Evolutionary conservation across 202 grass and related monocot genomes (phyloP).

Genomic region (Musa balbisiana): DNA sequence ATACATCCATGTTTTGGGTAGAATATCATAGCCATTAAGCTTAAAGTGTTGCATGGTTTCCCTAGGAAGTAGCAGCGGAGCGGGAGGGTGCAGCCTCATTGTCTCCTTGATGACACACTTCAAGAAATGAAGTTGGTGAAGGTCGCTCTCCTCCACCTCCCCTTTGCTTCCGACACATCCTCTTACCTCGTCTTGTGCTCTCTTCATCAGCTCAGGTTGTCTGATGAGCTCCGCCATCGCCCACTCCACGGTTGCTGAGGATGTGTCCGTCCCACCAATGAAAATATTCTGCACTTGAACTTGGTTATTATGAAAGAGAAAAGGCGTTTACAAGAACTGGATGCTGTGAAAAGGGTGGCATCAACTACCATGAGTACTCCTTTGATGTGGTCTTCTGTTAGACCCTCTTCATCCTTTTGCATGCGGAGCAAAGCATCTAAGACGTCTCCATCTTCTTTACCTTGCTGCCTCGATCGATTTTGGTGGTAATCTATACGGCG

Average conservation of each 20-base stretch:
- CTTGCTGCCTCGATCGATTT: not conserved
- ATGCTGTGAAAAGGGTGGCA: not conserved
- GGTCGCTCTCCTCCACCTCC: constrained; percentile 23
- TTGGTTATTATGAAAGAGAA: no score
- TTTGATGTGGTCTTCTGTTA: constrained; percentile 23
- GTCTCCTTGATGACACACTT: constrained; percentile 13
- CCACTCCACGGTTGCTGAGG: no score
- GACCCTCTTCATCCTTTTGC: not conserved
- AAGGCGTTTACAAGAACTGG: not conserved
- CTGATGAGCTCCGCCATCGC: no score
- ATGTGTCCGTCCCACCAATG: no score
- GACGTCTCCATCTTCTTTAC: not conserved
- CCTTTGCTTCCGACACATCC: constrained; percentile 18
- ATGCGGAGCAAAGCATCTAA: constrained; percentile 28
- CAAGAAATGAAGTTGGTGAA: constrained; percentile 30
- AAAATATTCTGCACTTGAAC: no score
- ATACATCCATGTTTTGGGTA: not conserved
- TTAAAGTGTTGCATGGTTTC: not conserved
- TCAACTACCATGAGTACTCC: constrained; percentile 25
- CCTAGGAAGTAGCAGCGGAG: not conserved
- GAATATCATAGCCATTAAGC: not conserved
- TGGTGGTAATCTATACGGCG: constrained; percentile 26
- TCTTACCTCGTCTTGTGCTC: no score
- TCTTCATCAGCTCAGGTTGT: no score
- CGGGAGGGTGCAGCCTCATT: no score